A percentile compares a stretch with the other conserved stretches of the same genome.
phyloP scores from a whole-genome alignment of 2,329 filamentous ascomycete species.

The Penicillium vulpinum region DNA sequence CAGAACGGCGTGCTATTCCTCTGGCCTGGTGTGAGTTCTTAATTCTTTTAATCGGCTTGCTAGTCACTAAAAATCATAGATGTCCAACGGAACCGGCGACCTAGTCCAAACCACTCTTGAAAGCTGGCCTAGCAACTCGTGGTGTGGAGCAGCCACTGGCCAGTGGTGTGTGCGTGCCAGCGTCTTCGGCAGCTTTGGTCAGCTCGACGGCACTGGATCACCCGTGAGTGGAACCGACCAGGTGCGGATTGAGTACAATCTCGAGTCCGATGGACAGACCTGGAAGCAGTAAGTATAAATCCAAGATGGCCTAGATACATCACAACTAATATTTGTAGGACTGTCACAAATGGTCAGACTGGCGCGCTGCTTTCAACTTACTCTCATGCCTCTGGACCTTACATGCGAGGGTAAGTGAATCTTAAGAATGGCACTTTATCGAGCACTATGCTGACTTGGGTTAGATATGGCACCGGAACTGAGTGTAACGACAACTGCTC shows the following conservation, averaged over 20 bases:
- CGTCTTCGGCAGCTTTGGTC: slow-evolving; percentile 46
- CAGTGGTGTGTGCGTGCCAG: slow-evolving; percentile 47
- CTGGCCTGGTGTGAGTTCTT: slow-evolving; percentile 38
- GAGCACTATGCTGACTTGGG: not conserved
- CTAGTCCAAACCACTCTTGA: slow-evolving; percentile 47
- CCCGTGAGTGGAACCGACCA: slow-evolving; percentile 32
- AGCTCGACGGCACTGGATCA: slow-evolving; percentile 32
- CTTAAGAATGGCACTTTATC: not conserved
- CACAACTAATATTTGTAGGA: slow-evolving; percentile 12
- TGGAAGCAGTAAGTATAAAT: slow-evolving; percentile 30
- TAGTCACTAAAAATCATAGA: slow-evolving; percentile 12
- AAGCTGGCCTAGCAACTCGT: slow-evolving; percentile 43
- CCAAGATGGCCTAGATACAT: not conserved
- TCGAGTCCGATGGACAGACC: slow-evolving; percentile 28
- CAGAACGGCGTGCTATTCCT: slow-evolving; percentile 45
- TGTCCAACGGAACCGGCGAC: slow-evolving; percentile 49
- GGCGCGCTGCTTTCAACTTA: slow-evolving; percentile 38
- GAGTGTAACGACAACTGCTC: slow-evolving; percentile 43
- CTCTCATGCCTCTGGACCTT: slow-evolving; percentile 37
- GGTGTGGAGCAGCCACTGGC: slow-evolving; percentile 43
- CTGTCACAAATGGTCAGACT: slow-evolving; percentile 40
- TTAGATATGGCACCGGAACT: slow-evolving; percentile 42
- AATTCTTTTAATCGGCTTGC: no score
- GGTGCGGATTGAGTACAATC: slow-evolving; percentile 29
- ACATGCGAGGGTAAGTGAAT: slow-evolving; percentile 35